Percentiles rank a stretch among this genome's conserved stretches.
These are phyloP conservation scores for Talaromyces verruculosus DNA, from an alignment of 2,329 filamentous ascomycete genomes.

Conservation along the genomic window DNA sequence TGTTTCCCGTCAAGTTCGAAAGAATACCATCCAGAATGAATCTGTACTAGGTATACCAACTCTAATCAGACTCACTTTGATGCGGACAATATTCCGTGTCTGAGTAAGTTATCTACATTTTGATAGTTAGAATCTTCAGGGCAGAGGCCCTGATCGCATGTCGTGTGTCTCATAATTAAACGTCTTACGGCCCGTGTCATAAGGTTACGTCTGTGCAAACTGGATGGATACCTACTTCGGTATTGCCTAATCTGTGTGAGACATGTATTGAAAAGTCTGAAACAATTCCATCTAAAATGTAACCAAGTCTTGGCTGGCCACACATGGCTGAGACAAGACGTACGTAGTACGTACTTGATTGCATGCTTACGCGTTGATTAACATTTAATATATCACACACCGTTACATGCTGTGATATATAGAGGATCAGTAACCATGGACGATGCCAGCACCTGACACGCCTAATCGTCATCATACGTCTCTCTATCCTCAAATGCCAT, in stretches of 20 bases:
- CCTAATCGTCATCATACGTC: slow-evolving; percentile 18
- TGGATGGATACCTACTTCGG: not conserved
- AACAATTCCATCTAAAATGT: not conserved
- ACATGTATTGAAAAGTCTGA: slow-evolving; percentile 8
- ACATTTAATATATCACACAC: not conserved
- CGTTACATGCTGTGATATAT: not conserved
- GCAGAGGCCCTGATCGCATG: not conserved
- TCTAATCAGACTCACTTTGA: not conserved
- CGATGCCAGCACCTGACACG: not conserved
- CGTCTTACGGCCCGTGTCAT: not conserved
- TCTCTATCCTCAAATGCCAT: slow-evolving; percentile 75
- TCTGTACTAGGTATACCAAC: too few species aligned
- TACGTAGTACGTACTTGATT: not conserved
- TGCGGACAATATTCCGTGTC: not conserved
- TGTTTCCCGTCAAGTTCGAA: not conserved
- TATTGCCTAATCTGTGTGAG: not conserved
- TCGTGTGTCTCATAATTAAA: not conserved
- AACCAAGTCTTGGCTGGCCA: not conserved
- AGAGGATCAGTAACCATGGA: not conserved
- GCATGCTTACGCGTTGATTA: not conserved
- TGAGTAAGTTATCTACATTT: not conserved
- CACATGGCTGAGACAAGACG: not conserved
- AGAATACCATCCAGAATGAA: not conserved
- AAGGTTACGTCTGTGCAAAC: not conserved
- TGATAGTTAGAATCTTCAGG: not conserved